Evolutionary conservation across 2,329 filamentous ascomycete species (phyloP).

Genomic region (Passalora sequoiae): DNA sequence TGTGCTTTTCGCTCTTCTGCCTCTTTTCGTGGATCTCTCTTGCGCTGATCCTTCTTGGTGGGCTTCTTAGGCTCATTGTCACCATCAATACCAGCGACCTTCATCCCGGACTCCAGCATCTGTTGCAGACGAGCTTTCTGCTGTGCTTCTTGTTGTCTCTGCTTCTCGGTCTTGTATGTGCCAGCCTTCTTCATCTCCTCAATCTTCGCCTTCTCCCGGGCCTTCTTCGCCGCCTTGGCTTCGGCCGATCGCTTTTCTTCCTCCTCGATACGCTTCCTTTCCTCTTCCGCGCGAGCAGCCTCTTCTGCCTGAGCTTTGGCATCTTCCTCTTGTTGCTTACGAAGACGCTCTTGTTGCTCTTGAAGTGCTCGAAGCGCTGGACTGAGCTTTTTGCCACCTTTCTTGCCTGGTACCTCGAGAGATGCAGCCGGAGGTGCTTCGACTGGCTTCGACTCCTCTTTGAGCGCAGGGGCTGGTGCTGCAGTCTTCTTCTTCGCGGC

Average conservation of each 20-base stretch:
- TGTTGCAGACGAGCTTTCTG: conserved; percentile 78
- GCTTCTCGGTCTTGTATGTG: conserved; percentile 79
- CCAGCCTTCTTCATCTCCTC: conserved; percentile 85
- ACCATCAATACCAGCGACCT: conserved; percentile 55
- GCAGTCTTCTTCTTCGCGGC: conserved; percentile 72
- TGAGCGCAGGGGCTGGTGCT: conserved; percentile 29
- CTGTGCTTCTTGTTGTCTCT: conserved; percentile 73
- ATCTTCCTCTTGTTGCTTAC: conserved; percentile 59
- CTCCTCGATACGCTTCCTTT: conserved; percentile 62
- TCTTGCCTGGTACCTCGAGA: conserved; percentile 43
- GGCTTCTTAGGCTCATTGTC: conserved; percentile 78
- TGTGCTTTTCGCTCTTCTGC: conserved; percentile 49
- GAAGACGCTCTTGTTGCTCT: conserved; percentile 77
- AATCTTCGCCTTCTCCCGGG: conserved; percentile 78
- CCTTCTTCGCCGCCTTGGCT: conserved; percentile 71
- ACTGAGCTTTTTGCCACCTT: conserved; percentile 87
- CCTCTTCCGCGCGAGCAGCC: conserved; percentile 61
- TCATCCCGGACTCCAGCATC: conserved; percentile 72
- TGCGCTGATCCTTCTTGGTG: conserved; percentile 64
- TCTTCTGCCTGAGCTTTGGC: conserved; percentile 58
- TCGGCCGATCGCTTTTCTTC: conserved; percentile 66
- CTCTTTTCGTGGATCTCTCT: conserved; percentile 63
- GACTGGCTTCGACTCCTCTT: conserved; percentile 29
- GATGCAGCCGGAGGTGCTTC: conserved; percentile 51
- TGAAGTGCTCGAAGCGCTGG: conserved; percentile 67